Base-by-base conservation (phyloP, 129 eudicot species). In the Chrysanthemum seticuspe region DNA sequence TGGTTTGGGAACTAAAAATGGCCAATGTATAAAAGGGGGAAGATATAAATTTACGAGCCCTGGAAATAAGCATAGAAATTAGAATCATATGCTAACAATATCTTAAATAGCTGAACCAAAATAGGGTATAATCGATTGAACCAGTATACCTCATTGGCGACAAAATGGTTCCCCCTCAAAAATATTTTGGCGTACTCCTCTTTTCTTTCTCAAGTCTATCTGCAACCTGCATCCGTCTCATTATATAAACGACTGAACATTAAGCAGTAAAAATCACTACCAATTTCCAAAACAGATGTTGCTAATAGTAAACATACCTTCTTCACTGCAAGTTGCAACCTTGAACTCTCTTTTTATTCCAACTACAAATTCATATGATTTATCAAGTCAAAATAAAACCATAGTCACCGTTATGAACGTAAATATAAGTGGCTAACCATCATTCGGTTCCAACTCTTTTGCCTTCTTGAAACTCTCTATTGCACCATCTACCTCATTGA, bases 401-500 rank as follows among this genome's bases (percentile, higher is more conserved):
- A 5, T 14, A 6, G 13, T 62, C 2, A 12, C 13, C 45, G 18
- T 29, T 67, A 25, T 53, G 63, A 53, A 50, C 14, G 12, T 4
- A 69, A 36, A 25, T 50, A 58, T 34, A 70, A 8, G 66, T 23
- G 68, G 45, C 94, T 71, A 68, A 87, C 94, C 94, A 73, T 94
- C 97, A 70, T 86, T 86, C 5, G 97, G 98, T 73, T 87, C 97
- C 84, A 94, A 71, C 52, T 87, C 96, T 80, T 84, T 70, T 66
- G 98, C 96, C 70, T 90, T 90, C 64, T 65, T 87, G 74, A 94
- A 90, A 80, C 98, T 87, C 50, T 84, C 89, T 49, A 86, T 83
- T 29, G 98, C 97, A 69, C 95, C 80, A 86, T 94, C 98, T 66
- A 94, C 71, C 74, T 90, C 97, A 78, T 86, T 94, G 14, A 94